Evolutionary conservation across 495 filamentous ascomycete species (phyloP).

Genomic region (Astrocystis sublimbata): DNA sequence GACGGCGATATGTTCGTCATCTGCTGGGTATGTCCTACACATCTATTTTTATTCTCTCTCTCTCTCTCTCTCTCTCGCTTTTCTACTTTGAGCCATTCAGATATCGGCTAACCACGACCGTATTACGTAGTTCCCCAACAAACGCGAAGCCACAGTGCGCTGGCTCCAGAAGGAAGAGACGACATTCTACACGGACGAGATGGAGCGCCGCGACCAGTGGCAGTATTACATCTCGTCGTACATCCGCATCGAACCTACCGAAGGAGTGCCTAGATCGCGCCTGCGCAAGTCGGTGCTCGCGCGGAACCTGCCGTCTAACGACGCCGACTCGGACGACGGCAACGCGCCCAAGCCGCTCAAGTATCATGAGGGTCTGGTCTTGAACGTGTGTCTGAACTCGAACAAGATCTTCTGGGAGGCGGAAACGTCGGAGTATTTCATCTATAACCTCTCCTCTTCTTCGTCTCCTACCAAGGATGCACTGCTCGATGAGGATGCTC

Average conservation of each 20-base stretch:
- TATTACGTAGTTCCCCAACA: conserved; percentile 54
- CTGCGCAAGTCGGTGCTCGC: conserved; percentile 69
- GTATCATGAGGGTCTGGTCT: conserved; percentile 71
- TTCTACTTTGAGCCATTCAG: too few relatives aligned
- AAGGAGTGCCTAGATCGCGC: conserved; percentile 68
- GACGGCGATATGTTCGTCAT: conserved; percentile 89
- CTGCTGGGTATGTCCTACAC: conserved; percentile 66
- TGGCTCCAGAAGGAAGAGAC: conserved; percentile 79
- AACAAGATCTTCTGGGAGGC: conserved; percentile 80
- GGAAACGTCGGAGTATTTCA: conserved; percentile 57
- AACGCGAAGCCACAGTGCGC: conserved; percentile 62
- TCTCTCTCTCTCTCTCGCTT: too few relatives aligned
- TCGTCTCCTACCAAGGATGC: too few relatives aligned
- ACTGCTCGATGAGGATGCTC: too few relatives aligned
- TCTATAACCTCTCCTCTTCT: conserved; percentile 49
- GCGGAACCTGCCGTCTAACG: conserved; percentile 67
- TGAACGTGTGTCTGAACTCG: conserved; percentile 78
- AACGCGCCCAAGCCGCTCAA: conserved; percentile 56
- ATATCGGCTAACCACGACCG: too few relatives aligned
- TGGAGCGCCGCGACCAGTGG: conserved; percentile 66
- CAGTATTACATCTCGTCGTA: conserved; percentile 93
- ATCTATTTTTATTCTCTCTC: not conserved
- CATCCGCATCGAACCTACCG: conserved; percentile 83
- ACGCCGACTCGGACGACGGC: conserved; percentile 45
- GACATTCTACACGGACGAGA: conserved; percentile 69